Conservation (phyloP, 768 basidiomycete species). For the Termitomyces sp. region DNA sequence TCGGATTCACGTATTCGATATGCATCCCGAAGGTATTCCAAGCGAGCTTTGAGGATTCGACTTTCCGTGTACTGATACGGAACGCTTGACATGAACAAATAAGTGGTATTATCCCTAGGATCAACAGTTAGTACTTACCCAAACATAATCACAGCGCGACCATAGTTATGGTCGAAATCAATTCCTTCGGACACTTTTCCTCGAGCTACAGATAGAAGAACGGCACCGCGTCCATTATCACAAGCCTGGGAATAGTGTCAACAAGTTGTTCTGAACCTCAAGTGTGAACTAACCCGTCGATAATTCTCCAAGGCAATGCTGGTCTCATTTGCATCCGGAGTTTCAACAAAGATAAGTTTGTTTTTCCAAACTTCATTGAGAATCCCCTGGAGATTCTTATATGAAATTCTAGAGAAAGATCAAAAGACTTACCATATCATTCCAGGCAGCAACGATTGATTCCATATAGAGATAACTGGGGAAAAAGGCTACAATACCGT, state of each 20-base stretch:
- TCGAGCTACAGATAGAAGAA: constrained; percentile 93
- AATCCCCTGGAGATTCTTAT: constrained; percentile 71
- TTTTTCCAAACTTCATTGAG: constrained; percentile 99
- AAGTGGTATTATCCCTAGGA: constrained; percentile 3
- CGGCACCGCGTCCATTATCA: constrained; percentile 96
- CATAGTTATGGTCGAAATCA: constrained; percentile 99
- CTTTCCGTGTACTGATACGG: constrained; percentile 99
- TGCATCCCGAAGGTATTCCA: constrained; percentile 97
- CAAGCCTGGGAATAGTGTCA: constrained; percentile 62
- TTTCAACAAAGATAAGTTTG: constrained; percentile 98
- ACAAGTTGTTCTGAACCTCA: background rate
- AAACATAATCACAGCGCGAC: constrained; percentile 99
- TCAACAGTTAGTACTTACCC: constrained; percentile 46
- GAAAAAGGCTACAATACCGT: constrained; percentile 98
- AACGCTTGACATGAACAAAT: constrained; percentile 46
- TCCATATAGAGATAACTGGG: constrained; percentile 99
- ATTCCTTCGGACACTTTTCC: constrained; percentile 99
- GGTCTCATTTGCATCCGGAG: constrained; percentile 98
- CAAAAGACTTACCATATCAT: constrained; percentile 83
- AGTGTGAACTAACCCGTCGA: constrained; percentile 56
- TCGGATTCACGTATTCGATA: constrained; percentile 98
- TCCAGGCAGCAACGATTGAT: constrained; percentile 99
- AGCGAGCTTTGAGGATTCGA: constrained; percentile 91
- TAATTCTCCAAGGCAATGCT: constrained; percentile 98
- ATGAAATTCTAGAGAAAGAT: background rate